Evolutionary conservation across 768 basidiomycete genomes (phyloP), one percentile per base, ranked within the genome.

Genomic region (Trametes coccinea): DNA sequence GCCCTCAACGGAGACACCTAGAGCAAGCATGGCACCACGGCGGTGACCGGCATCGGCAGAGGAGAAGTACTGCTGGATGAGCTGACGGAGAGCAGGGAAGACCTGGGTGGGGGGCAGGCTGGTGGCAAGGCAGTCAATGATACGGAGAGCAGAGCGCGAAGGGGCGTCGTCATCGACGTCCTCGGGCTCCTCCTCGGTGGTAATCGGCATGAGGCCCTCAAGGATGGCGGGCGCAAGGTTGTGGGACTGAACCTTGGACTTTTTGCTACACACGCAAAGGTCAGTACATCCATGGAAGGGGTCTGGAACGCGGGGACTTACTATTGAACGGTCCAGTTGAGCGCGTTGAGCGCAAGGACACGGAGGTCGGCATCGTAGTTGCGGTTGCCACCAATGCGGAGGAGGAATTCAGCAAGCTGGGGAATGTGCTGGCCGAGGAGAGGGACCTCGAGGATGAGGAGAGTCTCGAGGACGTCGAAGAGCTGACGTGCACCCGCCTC

Each of bases 311-410:
- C 41, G 41, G 40, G 3, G 6, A 77, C 89, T 68, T 69, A 88
- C 94, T 98, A 98, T 80, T 95, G 90, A 56, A 98, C 89, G 7
- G 95, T 93, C 95, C 95, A 98, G 71, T 93, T 91, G 8, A 99
- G 84, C 6, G 92, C 90, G 70, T 98, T 98, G 41, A 99, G 83
- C 9, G 91, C 88, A 67, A 97, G 88, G 61, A 95, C 84, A 59
- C 97, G 90, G 60, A 97, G 84, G 53, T 92, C 93, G 50, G 77
- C 75, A 47, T 92, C 91, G 69, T 88, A 86, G 10, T 78, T 75
- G 64, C 82, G 83, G 79, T 96, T 95, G 34, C 83, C 87, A 58
- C 93, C 95, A 45, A 88, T 89, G 49, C 80, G 80, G 43, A 98
- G 83, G 63, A 98, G 87, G 84, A 98, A 97, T 53, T 91, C 80